These are phyloP conservation scores for Rhynchosporium agropyri DNA, from an alignment of 2,329 filamentous ascomycete genomes.

Conservation along the genomic window DNA sequence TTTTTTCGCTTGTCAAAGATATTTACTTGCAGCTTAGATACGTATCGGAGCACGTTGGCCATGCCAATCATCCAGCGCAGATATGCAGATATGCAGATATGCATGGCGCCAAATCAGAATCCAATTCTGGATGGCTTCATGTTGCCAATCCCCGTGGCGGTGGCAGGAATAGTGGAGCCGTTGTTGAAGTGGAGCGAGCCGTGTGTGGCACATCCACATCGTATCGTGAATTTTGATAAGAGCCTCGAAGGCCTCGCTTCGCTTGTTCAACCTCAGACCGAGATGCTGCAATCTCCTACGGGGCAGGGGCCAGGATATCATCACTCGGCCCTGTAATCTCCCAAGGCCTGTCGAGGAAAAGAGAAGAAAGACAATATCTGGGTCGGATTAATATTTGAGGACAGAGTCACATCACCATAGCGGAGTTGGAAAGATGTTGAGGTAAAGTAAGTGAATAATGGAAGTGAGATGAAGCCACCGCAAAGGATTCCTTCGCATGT, in stretches of 20 bases:
- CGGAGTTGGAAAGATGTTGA: no score
- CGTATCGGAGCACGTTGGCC: neutral
- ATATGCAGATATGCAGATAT: neutral
- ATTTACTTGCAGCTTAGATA: neutral
- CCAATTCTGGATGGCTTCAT: neutral
- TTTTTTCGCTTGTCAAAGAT: neutral
- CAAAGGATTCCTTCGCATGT: no score
- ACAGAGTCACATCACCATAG: no score
- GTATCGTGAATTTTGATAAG: slow-evolving; percentile 2
- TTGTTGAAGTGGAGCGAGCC: no score
- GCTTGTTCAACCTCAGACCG: neutral
- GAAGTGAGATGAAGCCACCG: no score
- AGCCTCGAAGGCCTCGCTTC: neutral
- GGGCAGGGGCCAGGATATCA: slow-evolving; percentile 20
- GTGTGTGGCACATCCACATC: neutral
- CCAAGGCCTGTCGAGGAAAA: neutral
- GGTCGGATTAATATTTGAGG: no score
- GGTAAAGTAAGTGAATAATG: no score
- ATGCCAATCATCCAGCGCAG: neutral
- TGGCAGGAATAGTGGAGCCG: no score
- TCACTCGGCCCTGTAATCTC: slow-evolving; percentile 8
- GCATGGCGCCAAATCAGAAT: slow-evolving; percentile 10
- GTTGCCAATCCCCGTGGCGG: neutral
- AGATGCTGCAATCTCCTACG: slow-evolving; percentile 20
- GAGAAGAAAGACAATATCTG: neutral